A percentile compares a stretch with the other conserved stretches of the same genome.
These are phyloP conservation scores for Nosema muscidifuracis DNA, from an alignment of 371 early-diverging fungal species.

Conservation along the genomic window DNA sequence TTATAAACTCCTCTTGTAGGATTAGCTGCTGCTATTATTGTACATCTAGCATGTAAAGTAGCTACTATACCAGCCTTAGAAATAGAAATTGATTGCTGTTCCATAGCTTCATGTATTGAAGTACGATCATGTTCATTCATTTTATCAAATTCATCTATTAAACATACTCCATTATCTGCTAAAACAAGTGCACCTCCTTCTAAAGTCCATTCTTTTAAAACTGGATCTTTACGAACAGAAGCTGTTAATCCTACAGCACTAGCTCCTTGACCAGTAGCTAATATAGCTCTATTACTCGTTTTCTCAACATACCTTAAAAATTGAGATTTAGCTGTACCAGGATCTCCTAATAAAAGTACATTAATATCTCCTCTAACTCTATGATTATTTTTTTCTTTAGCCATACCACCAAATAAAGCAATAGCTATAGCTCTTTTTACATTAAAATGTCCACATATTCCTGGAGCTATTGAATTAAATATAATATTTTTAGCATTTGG, in stretches of 20 bases:
- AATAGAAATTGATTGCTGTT: slow-evolving; percentile 93
- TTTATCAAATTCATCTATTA: slow-evolving; percentile 98
- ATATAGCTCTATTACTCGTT: slow-evolving; percentile 86
- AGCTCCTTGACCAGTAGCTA: slow-evolving; percentile 96
- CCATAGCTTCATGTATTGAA: slow-evolving; percentile 99
- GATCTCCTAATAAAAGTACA: slow-evolving; percentile 93
- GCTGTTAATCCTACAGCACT: slow-evolving; percentile 98
- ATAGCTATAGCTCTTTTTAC: slow-evolving; percentile 88
- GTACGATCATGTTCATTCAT: slow-evolving; percentile 91
- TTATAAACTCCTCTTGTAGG: slow-evolving; percentile 93
- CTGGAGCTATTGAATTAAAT: slow-evolving; percentile 89
- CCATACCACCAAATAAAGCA: slow-evolving; percentile 89
- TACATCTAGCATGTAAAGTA: slow-evolving; percentile 83
- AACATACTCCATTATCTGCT: slow-evolving; percentile 90
- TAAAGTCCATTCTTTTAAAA: slow-evolving; percentile 91
- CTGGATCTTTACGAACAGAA: slow-evolving; percentile 84
- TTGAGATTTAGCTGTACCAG: slow-evolving; percentile 97
- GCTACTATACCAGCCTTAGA: slow-evolving; percentile 95
- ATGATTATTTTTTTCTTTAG: slow-evolving; percentile 76
- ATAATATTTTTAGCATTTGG: slow-evolving; percentile 74
- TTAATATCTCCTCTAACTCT: slow-evolving; percentile 95
- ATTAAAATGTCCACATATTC: slow-evolving; percentile 94
- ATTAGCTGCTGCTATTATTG: slow-evolving; percentile 94
- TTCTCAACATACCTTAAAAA: slow-evolving; percentile 91
- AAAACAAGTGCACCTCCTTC: slow-evolving; percentile 98